A percentile compares a stretch with the other conserved stretches of the same genome.
These are phyloP conservation scores for Microdochium paspali DNA, from an alignment of 2,329 filamentous ascomycete genomes.

Conservation along the genomic window DNA sequence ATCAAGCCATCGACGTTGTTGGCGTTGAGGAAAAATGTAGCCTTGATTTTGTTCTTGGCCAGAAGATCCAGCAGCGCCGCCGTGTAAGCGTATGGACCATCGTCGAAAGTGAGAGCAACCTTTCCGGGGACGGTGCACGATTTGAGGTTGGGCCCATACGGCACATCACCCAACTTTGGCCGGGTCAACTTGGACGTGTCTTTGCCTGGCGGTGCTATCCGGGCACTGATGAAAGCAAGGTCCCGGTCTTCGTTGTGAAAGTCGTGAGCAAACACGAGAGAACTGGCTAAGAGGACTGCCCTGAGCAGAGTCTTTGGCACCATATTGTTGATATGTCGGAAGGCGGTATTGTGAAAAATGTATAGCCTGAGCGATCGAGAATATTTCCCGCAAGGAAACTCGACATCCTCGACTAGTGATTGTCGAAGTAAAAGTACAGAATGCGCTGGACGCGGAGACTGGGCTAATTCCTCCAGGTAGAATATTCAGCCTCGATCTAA, in stretches of 20 bases:
- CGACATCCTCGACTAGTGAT: too few relatives aligned
- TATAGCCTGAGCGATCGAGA: background rate
- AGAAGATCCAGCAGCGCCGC: constrained; percentile 22
- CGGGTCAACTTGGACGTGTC: constrained; percentile 6
- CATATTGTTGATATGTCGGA: background rate
- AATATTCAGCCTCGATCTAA: too few relatives aligned
- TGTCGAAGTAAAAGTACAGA: too few relatives aligned
- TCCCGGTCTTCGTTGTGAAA: background rate
- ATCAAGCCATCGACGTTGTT: constrained; percentile 24
- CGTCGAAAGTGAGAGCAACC: constrained; percentile 27
- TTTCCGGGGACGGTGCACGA: constrained; percentile 17
- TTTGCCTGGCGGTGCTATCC: background rate
- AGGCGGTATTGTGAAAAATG: background rate
- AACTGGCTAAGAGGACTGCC: background rate
- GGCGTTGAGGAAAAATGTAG: constrained; percentile 26
- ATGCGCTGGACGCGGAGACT: too few relatives aligned
- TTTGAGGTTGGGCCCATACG: constrained; percentile 22
- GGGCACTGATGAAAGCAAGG: background rate
- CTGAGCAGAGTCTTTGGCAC: background rate
- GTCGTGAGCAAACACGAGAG: background rate
- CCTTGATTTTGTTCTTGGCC: constrained; percentile 18
- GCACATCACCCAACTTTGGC: constrained; percentile 14
- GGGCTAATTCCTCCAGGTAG: too few relatives aligned
- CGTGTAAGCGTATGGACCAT: constrained; percentile 25
- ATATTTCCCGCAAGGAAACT: too few relatives aligned